Evolutionary conservation across 2,329 filamentous ascomycete genomes (phyloP).

Genomic region (Aotearoamyces nothofagi): DNA sequence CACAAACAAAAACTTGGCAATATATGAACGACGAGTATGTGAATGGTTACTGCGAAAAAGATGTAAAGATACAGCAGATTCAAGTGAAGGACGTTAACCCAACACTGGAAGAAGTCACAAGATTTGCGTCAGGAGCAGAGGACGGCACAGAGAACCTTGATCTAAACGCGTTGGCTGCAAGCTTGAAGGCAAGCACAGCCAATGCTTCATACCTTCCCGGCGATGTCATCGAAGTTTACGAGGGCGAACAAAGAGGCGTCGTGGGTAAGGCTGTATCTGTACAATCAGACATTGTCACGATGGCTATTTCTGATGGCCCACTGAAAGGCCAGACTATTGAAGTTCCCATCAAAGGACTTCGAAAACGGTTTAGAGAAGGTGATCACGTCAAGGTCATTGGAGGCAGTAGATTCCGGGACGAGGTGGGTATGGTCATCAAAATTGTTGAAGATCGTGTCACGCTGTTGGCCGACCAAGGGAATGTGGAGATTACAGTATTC

Average conservation of each 20-base stretch:
- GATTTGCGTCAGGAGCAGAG: constrained; percentile 74
- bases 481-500: constrained; percentile 91
- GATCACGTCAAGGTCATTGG: constrained; percentile 99
- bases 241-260: constrained; percentile 88
- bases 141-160: constrained; percentile 92
- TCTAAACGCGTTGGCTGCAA: constrained; percentile 77
- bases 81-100: constrained; percentile 85
- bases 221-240: constrained; percentile 91
- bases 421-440: constrained; percentile 93
- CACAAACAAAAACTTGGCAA: constrained; percentile 50
- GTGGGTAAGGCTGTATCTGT: constrained; percentile 75
- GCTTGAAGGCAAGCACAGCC: constrained; percentile 69
- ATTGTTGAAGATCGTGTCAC: constrained; percentile 89
- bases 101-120: constrained; percentile 87
- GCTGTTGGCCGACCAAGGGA: constrained; percentile 80
- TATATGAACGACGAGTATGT: constrained; percentile 85
- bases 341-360: constrained; percentile 78
- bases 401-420: constrained; percentile 83
- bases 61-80: constrained; percentile 78
- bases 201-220: constrained; percentile 80
- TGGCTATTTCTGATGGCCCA: constrained; percentile 71
- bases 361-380: constrained; percentile 84
- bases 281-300: constrained; percentile 80
- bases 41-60: constrained; percentile 86
- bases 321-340: constrained; percentile 76